phyloP scores from a whole-genome alignment of 2,329 filamentous ascomycete species.

The Aspergillus piperis region DNA sequence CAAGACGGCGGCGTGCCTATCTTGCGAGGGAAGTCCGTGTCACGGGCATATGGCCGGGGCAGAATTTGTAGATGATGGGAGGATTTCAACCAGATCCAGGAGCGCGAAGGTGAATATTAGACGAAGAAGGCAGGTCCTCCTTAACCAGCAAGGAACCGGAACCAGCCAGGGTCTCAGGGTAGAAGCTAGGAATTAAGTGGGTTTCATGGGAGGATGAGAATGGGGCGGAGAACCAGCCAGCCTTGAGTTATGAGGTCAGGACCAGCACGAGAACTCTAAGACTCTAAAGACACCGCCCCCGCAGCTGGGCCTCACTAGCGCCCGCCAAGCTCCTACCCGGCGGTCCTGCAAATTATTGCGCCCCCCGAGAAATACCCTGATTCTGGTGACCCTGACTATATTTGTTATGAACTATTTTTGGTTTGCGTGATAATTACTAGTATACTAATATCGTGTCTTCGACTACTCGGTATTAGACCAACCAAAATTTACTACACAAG shows the following conservation, averaged over 20 bases:
- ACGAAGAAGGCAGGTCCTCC: constrained; percentile 11
- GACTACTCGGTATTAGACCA: neutral
- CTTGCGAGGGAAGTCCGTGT: constrained; percentile 7
- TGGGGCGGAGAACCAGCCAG: neutral
- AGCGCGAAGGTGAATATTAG: neutral
- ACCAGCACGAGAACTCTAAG: neutral
- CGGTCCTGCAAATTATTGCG: neutral
- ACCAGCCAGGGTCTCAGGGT: constrained; percentile 17
- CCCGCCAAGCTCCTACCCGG: neutral
- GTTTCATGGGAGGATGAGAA: constrained; percentile 11
- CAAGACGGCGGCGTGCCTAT: constrained; percentile 11
- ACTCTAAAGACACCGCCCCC: constrained; percentile 13
- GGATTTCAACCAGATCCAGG: neutral
- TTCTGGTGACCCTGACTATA: neutral
- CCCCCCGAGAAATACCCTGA: neutral
- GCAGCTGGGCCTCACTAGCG: neutral
- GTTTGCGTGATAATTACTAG: too few species aligned
- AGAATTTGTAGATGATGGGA: constrained; percentile 1
- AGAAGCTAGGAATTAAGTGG: constrained; percentile 1
- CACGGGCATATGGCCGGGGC: constrained; percentile 7
- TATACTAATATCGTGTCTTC: neutral
- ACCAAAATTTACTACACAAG: neutral
- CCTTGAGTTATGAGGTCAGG: neutral
- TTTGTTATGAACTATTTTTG: too few species aligned
- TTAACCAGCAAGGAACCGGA: constrained; percentile 27